Conservation (phyloP, 2,329 filamentous ascomycete genomes). For the Penicillium sclerotigenum region DNA sequence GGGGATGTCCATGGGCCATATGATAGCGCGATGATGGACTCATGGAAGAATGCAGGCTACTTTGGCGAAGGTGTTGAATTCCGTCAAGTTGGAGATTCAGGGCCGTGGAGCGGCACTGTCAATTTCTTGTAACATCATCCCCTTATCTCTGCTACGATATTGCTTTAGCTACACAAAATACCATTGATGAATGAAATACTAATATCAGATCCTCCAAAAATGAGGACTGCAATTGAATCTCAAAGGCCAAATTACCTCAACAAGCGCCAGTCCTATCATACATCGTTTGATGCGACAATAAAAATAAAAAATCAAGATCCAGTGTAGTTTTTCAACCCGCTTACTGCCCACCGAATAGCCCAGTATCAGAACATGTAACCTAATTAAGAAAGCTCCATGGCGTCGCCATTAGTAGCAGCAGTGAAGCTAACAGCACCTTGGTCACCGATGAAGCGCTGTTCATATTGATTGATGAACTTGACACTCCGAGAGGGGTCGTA, state of each 20-base stretch:
- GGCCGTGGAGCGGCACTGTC: constrained; percentile 52
- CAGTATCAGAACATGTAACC: constrained; percentile 12
- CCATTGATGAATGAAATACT: constrained; percentile 6
- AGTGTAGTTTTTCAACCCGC: constrained; percentile 19
- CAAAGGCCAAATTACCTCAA: constrained; percentile 26
- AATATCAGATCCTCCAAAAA: constrained; percentile 6
- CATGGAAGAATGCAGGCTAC: constrained; percentile 89
- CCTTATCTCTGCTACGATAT: background rate
- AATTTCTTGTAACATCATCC: constrained; percentile 50
- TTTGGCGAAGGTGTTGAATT: constrained; percentile 86
- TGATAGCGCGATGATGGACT: constrained; percentile 78
- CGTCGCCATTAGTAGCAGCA: constrained; percentile 54
- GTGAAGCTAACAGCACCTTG: constrained; percentile 74
- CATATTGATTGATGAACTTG: constrained; percentile 83
- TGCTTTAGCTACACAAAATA: background rate
- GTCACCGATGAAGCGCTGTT: constrained; percentile 89
- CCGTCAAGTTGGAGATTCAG: constrained; percentile 55
- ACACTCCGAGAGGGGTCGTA: constrained; percentile 86
- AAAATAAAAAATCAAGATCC: constrained; percentile 18
- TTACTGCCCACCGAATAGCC: constrained; percentile 12
- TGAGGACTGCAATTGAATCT: constrained; percentile 20
- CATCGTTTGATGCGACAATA: constrained; percentile 33
- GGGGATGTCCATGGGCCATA: constrained; percentile 81
- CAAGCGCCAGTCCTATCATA: constrained; percentile 41
- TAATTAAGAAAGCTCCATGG: constrained; percentile 64